A percentile compares a stretch with the other conserved stretches of the same genome.
These are phyloP conservation scores for Chenopodium formosanum DNA, from an alignment of 148 eudicot species.

Conservation along the genomic window DNA sequence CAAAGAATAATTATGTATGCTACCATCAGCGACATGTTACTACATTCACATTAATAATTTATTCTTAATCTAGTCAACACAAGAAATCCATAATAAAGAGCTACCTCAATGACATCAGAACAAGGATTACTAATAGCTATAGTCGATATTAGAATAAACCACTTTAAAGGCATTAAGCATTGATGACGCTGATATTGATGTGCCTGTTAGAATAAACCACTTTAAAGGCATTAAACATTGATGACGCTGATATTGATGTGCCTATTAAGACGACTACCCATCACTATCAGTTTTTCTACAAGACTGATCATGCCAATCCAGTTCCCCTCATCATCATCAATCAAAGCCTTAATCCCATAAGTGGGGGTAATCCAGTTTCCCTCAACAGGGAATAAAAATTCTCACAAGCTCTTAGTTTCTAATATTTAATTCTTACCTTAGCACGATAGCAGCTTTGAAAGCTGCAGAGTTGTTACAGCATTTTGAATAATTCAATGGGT, in stretches of 20 bases:
- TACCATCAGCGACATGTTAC: not conserved
- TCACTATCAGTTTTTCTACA: no score
- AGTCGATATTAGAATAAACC: not conserved
- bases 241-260: not conserved
- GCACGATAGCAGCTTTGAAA: not conserved
- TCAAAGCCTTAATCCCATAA: no score
- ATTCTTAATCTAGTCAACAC: not conserved
- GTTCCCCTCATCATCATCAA: not conserved
- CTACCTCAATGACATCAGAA: not conserved
- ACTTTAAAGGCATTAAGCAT: not conserved
- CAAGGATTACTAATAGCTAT: not conserved
- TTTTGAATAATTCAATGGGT: not conserved
- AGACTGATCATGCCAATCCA: not conserved
- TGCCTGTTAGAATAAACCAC: no score
- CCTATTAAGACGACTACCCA: no score
- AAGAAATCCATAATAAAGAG: not conserved
- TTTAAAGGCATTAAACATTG: not conserved
- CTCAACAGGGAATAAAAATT: not conserved
- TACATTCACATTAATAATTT: not conserved
- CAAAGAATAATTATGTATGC: conserved; percentile 3
- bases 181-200: not conserved
- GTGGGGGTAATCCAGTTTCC: not conserved
- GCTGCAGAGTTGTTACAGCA: not conserved
- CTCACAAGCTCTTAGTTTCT: not conserved
- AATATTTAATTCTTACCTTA: not conserved